Evolutionary conservation across 345 rosid species (phyloP), one percentile per base, ranked within the genome.

Genomic region (Hypericum androsaemum): DNA sequence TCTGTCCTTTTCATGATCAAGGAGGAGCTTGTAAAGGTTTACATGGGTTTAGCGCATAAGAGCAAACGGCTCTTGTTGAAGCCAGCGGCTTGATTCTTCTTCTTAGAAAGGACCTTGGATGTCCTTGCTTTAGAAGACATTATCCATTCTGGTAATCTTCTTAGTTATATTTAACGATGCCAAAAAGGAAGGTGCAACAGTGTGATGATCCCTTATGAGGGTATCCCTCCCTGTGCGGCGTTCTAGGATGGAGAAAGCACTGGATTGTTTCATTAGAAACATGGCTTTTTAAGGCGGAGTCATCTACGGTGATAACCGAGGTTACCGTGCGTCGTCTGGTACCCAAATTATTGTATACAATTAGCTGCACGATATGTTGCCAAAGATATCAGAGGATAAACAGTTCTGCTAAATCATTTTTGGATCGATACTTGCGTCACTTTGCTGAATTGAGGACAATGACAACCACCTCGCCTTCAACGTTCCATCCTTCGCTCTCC

Each of bases 1-100:
- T 77, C 89, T 59, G 75, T 82, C 39, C 80, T 82, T 51, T 82
- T 82, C 75, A 79, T 82, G 89, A 54, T 77, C 7, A 82, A 82
- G 70, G 89, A 82, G 64, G 89, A 80, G 66, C 68, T 82, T 50
- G 74, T 82, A 44, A 80, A 73, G 63, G 80, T 63, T 58, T 82
- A 72, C 71, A 54, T 65, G 46, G 54, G 51, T 15, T 67, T 79
- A 52, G 68, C 66, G 46, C 54, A 68, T 48, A 82, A 64, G 53
- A 62, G 77, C 61, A 58, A 46, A 61, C 74, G 64, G 60, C 54
- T 63, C 60, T 12, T 64, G 47, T 46, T 48, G 8, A 62, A 56
- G 16, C 12, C 62, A 54, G 51, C 45, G 7, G 68, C 62, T 41
- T 64, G 50, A 60, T 62, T 63, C 43, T 10, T 22, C 32, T 22